Evolutionary conservation across 495 filamentous ascomycete species (phyloP).

Genomic region (Penicillium egyptiacum): DNA sequence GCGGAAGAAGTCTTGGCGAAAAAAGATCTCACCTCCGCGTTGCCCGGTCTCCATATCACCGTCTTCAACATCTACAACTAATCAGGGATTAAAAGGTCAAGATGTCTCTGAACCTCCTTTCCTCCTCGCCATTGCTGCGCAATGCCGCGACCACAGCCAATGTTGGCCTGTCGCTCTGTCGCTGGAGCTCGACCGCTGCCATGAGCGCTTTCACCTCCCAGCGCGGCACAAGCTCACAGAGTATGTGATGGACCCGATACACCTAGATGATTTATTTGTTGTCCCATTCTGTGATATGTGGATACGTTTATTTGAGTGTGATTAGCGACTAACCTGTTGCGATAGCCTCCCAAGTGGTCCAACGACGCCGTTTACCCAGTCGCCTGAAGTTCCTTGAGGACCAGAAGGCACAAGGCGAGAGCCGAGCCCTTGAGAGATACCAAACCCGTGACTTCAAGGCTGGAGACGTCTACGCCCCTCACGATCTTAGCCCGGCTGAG

Average conservation of each 20-base stretch:
- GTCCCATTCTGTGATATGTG: background rate
- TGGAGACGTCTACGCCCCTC: constrained; percentile 88
- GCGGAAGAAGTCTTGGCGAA: constrained; percentile 37
- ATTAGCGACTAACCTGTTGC: constrained; percentile 6
- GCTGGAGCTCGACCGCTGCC: constrained; percentile 44
- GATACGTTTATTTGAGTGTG: background rate
- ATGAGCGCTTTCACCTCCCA: constrained; percentile 32
- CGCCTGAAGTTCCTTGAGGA: constrained; percentile 42
- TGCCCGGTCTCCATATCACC: constrained; percentile 9
- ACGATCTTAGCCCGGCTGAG: constrained; percentile 76
- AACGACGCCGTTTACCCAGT: constrained; percentile 32
- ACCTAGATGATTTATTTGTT: background rate
- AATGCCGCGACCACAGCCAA: constrained; percentile 19
- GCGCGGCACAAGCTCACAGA: constrained; percentile 21
- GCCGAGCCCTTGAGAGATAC: constrained; percentile 38
- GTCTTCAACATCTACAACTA: constrained; percentile 5
- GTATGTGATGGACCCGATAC: constrained; percentile 20
- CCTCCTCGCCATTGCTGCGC: constrained; percentile 35
- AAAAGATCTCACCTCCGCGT: constrained; percentile 26
- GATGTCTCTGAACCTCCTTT: constrained; percentile 39
- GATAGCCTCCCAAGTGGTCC: constrained; percentile 21
- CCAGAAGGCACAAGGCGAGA: constrained; percentile 40
- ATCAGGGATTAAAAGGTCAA: background rate
- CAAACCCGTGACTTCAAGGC: constrained; percentile 58
- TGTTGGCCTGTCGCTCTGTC: constrained; percentile 31